Conservation (phyloP, 176 grass and related monocot species). For the Eleusine coracana region DNA sequence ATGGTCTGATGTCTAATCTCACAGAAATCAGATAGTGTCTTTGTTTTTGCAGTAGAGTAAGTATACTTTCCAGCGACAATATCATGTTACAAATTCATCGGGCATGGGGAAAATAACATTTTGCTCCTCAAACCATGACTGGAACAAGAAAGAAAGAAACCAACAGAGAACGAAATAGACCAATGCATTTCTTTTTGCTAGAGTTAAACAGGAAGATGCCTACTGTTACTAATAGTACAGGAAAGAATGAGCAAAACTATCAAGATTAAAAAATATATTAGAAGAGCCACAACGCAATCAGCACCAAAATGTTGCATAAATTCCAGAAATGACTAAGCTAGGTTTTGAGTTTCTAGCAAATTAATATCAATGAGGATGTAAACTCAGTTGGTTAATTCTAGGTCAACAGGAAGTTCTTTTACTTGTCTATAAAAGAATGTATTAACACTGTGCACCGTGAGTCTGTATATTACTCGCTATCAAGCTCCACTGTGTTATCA, state of each 20-base stretch:
- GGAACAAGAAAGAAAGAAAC: not conserved
- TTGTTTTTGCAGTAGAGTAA: slow-evolving; percentile 16
- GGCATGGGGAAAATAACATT: not conserved
- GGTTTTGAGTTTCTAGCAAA: not conserved
- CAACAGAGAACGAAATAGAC: not conserved
- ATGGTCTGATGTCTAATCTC: not conserved
- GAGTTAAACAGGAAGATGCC: not conserved
- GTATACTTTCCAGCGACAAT: not conserved
- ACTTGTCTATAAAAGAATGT: not conserved
- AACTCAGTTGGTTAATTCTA: not conserved
- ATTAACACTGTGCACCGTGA: not conserved
- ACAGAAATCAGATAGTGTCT: slow-evolving; percentile 21
- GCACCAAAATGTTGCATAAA: not conserved
- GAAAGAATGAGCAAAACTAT: not conserved
- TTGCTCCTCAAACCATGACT: not conserved
- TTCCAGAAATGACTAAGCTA: not conserved
- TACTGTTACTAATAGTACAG: not conserved
- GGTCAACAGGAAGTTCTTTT: not conserved
- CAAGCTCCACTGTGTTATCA: not conserved
- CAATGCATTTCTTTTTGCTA: not conserved
- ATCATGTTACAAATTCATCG: not conserved
- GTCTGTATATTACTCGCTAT: not conserved
- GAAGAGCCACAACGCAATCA: not conserved
- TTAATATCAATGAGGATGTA: not conserved
- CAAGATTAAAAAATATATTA: not conserved